Evolutionary conservation across 176 grass and related monocot species (phyloP).

Genomic region (Thinopyrum elongatum): DNA sequence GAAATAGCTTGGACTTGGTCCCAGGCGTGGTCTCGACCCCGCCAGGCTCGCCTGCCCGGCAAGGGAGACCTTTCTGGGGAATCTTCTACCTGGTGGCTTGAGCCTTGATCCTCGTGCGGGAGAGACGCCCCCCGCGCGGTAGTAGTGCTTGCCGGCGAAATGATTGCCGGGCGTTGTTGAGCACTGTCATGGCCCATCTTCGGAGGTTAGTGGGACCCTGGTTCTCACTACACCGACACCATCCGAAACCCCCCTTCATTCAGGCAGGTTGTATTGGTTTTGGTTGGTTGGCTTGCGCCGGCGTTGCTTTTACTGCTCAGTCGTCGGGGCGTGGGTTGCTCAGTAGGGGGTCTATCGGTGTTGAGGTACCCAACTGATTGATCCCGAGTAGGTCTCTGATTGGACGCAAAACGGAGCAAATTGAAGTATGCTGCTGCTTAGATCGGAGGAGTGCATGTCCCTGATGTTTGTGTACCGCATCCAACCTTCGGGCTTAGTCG

Average conservation of each 20-base stretch:
- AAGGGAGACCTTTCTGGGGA: no score
- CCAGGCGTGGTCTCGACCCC: no score
- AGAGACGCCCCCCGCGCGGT: no score
- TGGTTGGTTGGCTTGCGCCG: not conserved
- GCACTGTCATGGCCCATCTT: no score
- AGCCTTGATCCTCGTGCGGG: no score
- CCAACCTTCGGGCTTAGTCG: not conserved
- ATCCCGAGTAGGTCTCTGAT: not conserved
- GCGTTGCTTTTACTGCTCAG: not conserved
- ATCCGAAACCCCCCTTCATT: not conserved
- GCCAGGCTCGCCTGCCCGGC: no score
- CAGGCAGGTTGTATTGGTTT: not conserved
- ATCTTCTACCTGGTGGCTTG: no score
- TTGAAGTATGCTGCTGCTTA: not conserved
- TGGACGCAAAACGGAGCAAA: not conserved
- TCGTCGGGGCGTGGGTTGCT: not conserved
- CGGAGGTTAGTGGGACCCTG: no score
- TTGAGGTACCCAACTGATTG: not conserved
- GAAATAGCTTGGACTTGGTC: no score
- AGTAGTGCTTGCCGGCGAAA: no score
- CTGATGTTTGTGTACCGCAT: not conserved
- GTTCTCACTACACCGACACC: no score
- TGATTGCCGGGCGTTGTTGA: no score
- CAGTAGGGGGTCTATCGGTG: not conserved
- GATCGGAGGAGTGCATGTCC: not conserved